These are phyloP conservation scores for Xanthoceras sorbifolium DNA, from an alignment of 345 rosid genomes.

Conservation along the genomic window DNA sequence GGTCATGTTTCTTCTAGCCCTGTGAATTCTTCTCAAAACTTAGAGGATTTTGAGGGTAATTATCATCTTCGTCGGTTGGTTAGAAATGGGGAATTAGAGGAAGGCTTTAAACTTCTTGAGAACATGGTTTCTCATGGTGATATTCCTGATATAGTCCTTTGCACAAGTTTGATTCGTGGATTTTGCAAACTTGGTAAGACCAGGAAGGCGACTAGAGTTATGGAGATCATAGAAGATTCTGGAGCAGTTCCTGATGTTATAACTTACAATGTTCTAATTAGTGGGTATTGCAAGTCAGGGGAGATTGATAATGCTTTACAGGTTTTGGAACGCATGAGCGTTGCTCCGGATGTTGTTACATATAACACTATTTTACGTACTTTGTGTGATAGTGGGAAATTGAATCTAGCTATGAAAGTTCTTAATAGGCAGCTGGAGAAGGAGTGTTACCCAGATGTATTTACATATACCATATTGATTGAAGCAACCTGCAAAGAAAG, in stretches of 20 bases:
- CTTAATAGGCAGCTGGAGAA: slow-evolving; percentile 59
- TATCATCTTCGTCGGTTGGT: slow-evolving; percentile 60
- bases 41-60: slow-evolving; percentile 64
- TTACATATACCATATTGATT: slow-evolving; percentile 79
- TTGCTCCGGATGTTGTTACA: slow-evolving; percentile 83
- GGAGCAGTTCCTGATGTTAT: slow-evolving; percentile 79
- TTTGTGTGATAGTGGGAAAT: slow-evolving; percentile 72
- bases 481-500: slow-evolving; percentile 83
- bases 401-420: slow-evolving; percentile 81
- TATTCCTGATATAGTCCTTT: slow-evolving; percentile 66
- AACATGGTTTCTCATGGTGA: slow-evolving; percentile 75
- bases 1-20: slow-evolving; percentile 40
- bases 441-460: slow-evolving; percentile 73
- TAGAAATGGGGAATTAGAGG: slow-evolving; percentile 61
- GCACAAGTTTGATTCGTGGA: slow-evolving; percentile 79
- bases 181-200: slow-evolving; percentile 76
- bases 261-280: slow-evolving; percentile 76
- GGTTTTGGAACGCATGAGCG: slow-evolving; percentile 70
- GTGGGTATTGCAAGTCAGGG: slow-evolving; percentile 83
- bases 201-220: slow-evolving; percentile 59
- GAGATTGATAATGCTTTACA: slow-evolving; percentile 68
- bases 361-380: slow-evolving; percentile 76
- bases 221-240: slow-evolving; percentile 79
- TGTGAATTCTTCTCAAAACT: slow-evolving; percentile 33
- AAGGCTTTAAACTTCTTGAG: slow-evolving; percentile 72